Conservation (phyloP, 2,329 filamentous ascomycete genomes). For the Graphiopsis chlorocephala region DNA sequence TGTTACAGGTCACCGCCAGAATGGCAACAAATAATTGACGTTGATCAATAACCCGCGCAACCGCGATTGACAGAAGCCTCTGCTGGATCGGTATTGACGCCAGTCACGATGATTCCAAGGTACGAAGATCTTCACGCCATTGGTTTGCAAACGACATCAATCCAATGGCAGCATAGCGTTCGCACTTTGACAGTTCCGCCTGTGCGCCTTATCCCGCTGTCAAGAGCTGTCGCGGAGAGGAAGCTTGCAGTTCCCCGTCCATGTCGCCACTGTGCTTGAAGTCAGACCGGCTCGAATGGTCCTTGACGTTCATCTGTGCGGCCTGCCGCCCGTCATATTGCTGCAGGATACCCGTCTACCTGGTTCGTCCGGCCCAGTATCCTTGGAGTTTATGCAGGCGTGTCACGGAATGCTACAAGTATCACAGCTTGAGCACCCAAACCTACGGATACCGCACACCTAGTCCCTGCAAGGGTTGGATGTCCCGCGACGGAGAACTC, state of each 20-base stretch:
- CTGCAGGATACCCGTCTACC: background rate
- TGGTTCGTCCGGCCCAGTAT: background rate
- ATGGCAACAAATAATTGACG: background rate
- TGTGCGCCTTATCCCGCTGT: slow-evolving; percentile 8
- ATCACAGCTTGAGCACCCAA: background rate
- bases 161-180: background rate
- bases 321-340: background rate
- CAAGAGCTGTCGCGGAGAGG: slow-evolving; percentile 11
- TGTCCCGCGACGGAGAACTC: background rate
- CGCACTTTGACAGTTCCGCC: slow-evolving; percentile 8
- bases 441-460: background rate
- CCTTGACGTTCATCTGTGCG: background rate
- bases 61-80: background rate
- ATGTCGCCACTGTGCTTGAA: background rate
- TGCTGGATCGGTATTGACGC: background rate
- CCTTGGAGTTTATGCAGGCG: background rate
- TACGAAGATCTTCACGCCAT: background rate
- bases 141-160: background rate
- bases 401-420: background rate
- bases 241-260: background rate
- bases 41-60: background rate
- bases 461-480: background rate
- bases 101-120: background rate
- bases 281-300: background rate
- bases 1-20: background rate